Evolutionary conservation across 192 early-diverging fungal species (phyloP).

Genomic region (Coemansia umbellata): DNA sequence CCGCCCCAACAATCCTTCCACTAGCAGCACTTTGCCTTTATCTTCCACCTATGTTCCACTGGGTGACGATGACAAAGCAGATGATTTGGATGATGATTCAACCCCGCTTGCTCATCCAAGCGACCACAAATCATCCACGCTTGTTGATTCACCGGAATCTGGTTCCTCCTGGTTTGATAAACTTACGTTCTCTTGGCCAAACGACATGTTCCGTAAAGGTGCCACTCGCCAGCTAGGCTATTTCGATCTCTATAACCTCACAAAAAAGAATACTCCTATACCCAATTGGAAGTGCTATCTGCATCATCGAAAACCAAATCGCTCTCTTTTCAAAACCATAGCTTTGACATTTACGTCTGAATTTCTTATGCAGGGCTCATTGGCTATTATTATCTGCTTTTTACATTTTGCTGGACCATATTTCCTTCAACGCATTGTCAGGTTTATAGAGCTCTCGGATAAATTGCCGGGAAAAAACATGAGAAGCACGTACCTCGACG

Average conservation of each 20-base stretch:
- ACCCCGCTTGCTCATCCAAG: conserved; percentile 25
- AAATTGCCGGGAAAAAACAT: not conserved
- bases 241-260: conserved; percentile 57
- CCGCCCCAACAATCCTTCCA: conserved; percentile 8
- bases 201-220: conserved; percentile 56
- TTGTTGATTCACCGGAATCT: conserved; percentile 28
- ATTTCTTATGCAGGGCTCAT: conserved; percentile 33
- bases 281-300: conserved; percentile 32
- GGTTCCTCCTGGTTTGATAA: conserved; percentile 18
- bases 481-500: conserved; percentile 54
- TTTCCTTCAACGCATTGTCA: conserved; percentile 57
- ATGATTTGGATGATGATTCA: not conserved
- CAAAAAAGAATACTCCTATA: conserved; percentile 47
- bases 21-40: too few species aligned
- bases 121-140: conserved; percentile 4
- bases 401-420: conserved; percentile 54
- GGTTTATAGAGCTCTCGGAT: conserved; percentile 45
- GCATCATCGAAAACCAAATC: conserved; percentile 6
- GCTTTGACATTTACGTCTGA: conserved; percentile 41
- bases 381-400: conserved; percentile 22
- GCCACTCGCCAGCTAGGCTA: conserved; percentile 52
- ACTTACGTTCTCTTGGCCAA: conserved; percentile 57
- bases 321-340: conserved; percentile 31
- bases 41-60: not conserved
- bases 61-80: not conserved